Base-by-base conservation (phyloP, 352 stramenopile genomes). In the Globisporangium ultimum region DNA sequence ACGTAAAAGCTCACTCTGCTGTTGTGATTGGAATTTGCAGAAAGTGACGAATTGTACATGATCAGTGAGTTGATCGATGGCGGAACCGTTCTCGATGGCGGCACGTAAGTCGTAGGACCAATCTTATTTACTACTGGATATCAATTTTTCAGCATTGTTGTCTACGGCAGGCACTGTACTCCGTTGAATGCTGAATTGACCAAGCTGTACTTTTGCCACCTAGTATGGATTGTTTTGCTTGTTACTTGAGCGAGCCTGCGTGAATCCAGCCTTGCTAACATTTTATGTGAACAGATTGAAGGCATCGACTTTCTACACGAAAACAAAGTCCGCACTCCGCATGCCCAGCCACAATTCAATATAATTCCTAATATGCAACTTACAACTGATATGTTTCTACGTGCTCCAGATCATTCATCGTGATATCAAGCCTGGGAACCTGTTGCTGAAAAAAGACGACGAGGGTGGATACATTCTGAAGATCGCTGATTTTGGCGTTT, bases 251-350 rank as follows among this genome's bases (percentile, higher is more conserved):
- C 28, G 28, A 36, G 8, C 8, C 5, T 36, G 28, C 28, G 7
- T 10, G 28, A 36, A 10, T 10, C 8, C 7, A 1, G 8, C 28
- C 3, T 36, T 36, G 20, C 22, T 41, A 0, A 41, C 13, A 49
- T 49, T 48, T 28, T 56, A 3, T 56, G 20, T 24, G 38, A 18
- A 24, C 48, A 93, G 83, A 91, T 93, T 56, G 82, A 91, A 66
- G 84, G 84, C 22, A 82, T 93, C 20, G 84, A 93, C 41, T 93
- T 91, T 53, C 56, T 91, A 8, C 84, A 93, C 24, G 80, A 90
- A 42, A 91, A 93, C 60, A 93, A 91, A 58, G 80, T 88, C 28
- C 34, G 41, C 20, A 41, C 24, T 36, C 28, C 7, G 9, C 28
- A 10, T 10, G 28, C 3, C 28, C 28, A 36, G 8, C 28, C 28